A percentile compares a stretch with the other conserved stretches of the same genome.
phyloP scores from a whole-genome alignment of 768 basidiomycete species.

The Boletus rubescentipes region DNA sequence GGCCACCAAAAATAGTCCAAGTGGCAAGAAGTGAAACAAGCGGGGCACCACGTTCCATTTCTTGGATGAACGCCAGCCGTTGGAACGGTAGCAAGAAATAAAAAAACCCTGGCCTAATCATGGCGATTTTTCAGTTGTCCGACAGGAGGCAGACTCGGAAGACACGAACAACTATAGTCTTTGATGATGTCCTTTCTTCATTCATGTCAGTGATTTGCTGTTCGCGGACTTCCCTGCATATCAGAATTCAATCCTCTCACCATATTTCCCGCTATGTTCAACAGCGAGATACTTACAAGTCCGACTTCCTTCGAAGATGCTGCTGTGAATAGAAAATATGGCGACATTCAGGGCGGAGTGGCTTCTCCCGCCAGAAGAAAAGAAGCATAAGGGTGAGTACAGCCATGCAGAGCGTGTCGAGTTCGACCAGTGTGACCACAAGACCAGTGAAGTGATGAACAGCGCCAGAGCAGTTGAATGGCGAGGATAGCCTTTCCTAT shows the following conservation, averaged over 20 bases:
- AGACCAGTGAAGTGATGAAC: background rate
- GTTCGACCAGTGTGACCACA: conserved; percentile 1
- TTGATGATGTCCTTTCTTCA: too few relatives aligned
- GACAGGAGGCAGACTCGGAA: too few relatives aligned
- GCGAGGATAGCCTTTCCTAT: background rate
- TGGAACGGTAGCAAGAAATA: too few relatives aligned
- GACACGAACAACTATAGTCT: too few relatives aligned
- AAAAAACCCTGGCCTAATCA: too few relatives aligned
- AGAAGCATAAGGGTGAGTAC: background rate
- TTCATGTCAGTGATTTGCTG: background rate
- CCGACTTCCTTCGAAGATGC: too few relatives aligned
- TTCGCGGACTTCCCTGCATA: background rate
- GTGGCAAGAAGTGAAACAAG: background rate
- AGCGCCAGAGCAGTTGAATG: background rate
- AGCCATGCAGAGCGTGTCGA: background rate
- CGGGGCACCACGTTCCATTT: too few relatives aligned
- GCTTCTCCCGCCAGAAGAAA: conserved; percentile 3
- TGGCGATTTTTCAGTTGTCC: too few relatives aligned
- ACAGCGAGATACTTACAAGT: background rate
- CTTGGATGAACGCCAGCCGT: too few relatives aligned
- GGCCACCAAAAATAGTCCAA: background rate
- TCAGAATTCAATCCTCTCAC: background rate
- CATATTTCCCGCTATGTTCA: background rate
- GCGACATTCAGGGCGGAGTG: background rate
- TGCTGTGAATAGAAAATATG: background rate